Evolutionary conservation across 495 filamentous ascomycete genomes (phyloP), one percentile per base, ranked within the genome.

Genomic region (Talaromyces liani): DNA sequence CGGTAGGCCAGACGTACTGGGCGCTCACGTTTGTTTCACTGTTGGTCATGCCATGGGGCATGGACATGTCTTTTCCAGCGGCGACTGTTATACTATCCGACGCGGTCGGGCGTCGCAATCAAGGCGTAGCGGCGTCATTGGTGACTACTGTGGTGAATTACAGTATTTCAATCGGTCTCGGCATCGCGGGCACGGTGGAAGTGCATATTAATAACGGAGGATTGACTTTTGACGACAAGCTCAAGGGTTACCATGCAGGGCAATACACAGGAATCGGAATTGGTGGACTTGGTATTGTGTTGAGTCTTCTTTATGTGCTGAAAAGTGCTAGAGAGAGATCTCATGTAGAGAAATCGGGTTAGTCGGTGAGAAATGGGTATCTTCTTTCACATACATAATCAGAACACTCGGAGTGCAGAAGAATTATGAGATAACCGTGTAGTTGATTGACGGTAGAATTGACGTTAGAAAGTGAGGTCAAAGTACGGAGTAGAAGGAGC

Each of bases 81-180:
- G 76, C 75, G 0, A 86, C 82, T 4, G 72, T 90, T 2, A 77
- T 90, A 20, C 74, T 89, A 10, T 83, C 78, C 57, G 82, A 87
- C 64, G 72, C 78, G 7, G 75, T 89, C 60, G 74, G 73, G 6
- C 78, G 77, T 41, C 77, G 87, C 60, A 81, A 88, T 66, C 86
- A 91, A 69, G 87, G 87, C 7, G 75, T 88, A 9, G 82, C 83
- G 1, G 84, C 83, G 0, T 80, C 77, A 18, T 69, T 89, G 49
- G 81, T 88, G 20, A 84, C 77, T 51, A 88, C 85, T 0, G 74
- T 81, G 2, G 79, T 87, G 57, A 85, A 88, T 64, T 90, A 88
- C 63, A 79, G 73, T 47, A 84, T 88, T 58, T 81, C 79, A 2
- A 63, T 88, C 24, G 84, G 84, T 0, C 72, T 89, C 6, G 86